Base-by-base conservation (phyloP, 148 eudicot species). In the Agrostemma githago region DNA sequence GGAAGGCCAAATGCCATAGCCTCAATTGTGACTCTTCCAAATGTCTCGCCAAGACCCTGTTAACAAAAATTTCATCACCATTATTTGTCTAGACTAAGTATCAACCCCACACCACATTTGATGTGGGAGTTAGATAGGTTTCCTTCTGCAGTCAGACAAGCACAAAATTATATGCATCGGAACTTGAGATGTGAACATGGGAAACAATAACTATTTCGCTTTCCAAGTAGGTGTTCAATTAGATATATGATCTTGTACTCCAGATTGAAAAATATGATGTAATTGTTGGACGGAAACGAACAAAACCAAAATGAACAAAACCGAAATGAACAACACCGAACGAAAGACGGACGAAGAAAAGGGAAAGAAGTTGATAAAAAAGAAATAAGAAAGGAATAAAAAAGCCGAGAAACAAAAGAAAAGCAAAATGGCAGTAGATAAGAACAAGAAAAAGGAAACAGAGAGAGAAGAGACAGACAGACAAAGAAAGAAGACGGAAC, bases 1-100 rank as follows among this genome's bases (percentile, higher is more conserved):
- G 98, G 96, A 81, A 92, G 90, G 74, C 97, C 97, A 78, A 88
- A 95, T 64, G 98, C 96, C 98, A 95, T 95, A 70, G 97, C 98
- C 86, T 95, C 98, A 66, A 92, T 87, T 44, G 98, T 92, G 48
- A 95, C 97, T 80, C 98, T 85, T 78, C 98, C 97, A 88, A 95
- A 95, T 76, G 98, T 95, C 88, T 95, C 98, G 63, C 98, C 98
- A 64, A 90, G 82, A 66, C 97, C 98, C 98, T 95, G 83, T 80
- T 66, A 20, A 70, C 60, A 77, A 37, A 43, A 10, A 17, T 59
- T 16, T 59, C 16, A 63, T 75, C 53, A 78, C 59, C 40, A 21
- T 53, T 46, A 64, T 37, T 61, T 54, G 34, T 57, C 72, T 65
- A 64, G 6, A 66, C 20, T 20, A 66, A 66, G 69, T 16, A 66